Evolutionary conservation across 768 basidiomycete species (phyloP), one percentile per base, ranked within the genome.

Genomic region (Russula lepida): DNA sequence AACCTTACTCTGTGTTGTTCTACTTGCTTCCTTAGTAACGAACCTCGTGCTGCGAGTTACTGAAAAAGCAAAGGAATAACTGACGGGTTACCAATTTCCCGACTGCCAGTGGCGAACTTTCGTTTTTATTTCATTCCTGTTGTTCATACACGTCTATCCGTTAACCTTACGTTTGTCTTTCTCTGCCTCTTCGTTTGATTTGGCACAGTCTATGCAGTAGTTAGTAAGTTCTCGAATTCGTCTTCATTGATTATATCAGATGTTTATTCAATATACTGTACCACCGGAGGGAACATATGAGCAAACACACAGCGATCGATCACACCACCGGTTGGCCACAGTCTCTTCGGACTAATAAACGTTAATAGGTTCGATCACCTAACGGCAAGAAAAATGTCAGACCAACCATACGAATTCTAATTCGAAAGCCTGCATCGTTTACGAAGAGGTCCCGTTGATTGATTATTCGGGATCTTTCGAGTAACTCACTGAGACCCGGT

Each of bases 11-110:
- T 91, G 88, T 65, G 65, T 82, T 27, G 78, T 86, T 43, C 72
- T 97, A 47, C 80, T 89, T 59, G 73, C 77, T 37, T 89, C 91
- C 19, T 72, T 94, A 54, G 79, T 80, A 23, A 81, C 85, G 64
- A 95, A 95, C 69, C 81, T 95, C 64, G 86, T 79, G 23, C 71
- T 93, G 67, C 76, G 90, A 58, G 67, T 84, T 57, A 71, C 78
- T 13, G 84, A 89, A 71, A 78, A 87, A 8, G 50, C 33, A 47
- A 23, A 54, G 32, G 35, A 37, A 25, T 58, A 52, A 59, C 9
- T 2, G 44, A 13, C 32, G 17, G 4, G 13, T 35, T 35, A 35
- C 35, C 3, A 15, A 35, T 35, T 15, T 13, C 23, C 33, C 17
- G 2, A 50, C 23, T 25, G n/a, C n/a, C n/a, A n/a, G n/a, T n/a